These are phyloP conservation scores for Boechera divaricarpa DNA, from an alignment of 345 rosid genomes.

Conservation along the genomic window DNA sequence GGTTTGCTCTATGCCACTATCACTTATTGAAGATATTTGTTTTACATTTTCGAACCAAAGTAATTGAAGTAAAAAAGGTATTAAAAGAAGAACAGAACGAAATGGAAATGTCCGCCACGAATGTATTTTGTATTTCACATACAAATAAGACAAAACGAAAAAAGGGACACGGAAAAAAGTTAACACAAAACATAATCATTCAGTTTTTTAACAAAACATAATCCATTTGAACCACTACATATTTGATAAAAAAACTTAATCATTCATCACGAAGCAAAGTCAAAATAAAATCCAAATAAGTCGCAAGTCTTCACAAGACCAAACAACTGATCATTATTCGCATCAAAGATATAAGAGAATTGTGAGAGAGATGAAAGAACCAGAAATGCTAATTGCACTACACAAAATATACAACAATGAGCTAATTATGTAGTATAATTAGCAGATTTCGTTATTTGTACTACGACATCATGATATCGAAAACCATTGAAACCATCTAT, in stretches of 20 bases:
- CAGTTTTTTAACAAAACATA: constrained; percentile 17
- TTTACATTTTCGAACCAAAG: too few species aligned
- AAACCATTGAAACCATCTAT: too few species aligned
- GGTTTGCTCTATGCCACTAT: too few species aligned
- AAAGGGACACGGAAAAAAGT: neutral
- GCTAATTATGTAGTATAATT: too few species aligned
- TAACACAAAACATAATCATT: constrained; percentile 17
- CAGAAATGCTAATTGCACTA: neutral
- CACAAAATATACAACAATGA: too few species aligned
- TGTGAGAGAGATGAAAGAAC: neutral
- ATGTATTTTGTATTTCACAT: neutral
- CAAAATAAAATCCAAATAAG: neutral
- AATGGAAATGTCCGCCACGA: neutral
- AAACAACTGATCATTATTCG: constrained; percentile 4
- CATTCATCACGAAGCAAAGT: neutral
- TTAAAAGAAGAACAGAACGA: too few species aligned
- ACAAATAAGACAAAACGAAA: neutral
- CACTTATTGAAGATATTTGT: too few species aligned
- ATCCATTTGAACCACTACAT: constrained; percentile 9
- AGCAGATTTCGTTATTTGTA: too few species aligned
- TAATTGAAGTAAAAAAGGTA: too few species aligned
- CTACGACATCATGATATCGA: too few species aligned
- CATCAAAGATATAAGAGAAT: neutral
- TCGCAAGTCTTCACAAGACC: neutral
- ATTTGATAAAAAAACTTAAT: constrained; percentile 1